phyloP scores from a whole-genome alignment of 2,329 filamentous ascomycete species.

The Monilinia fructigena region DNA sequence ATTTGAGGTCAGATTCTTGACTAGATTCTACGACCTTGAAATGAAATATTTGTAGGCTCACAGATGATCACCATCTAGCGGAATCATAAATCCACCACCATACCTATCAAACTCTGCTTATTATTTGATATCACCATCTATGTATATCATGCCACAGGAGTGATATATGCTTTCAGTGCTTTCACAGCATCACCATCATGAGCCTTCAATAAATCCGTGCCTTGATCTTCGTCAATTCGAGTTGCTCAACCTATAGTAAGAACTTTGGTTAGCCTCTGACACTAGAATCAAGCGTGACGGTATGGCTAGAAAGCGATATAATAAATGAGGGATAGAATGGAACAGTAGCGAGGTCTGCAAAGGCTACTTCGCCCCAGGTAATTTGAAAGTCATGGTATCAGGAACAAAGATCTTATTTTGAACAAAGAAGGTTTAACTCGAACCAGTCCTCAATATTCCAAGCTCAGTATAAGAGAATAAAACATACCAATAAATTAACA shows the following conservation, averaged over 20 bases:
- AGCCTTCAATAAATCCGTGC: constrained; percentile 72
- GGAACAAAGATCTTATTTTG: constrained; percentile 8
- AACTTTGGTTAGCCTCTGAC: constrained; percentile 25
- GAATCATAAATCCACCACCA: constrained; percentile 31
- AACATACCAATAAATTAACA: constrained; percentile 65
- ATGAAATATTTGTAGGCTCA: background rate
- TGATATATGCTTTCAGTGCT: constrained; percentile 63
- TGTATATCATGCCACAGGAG: constrained; percentile 30
- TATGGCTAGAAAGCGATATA: background rate
- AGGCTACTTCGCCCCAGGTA: background rate
- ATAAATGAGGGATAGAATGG: background rate
- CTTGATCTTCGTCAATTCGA: constrained; percentile 69
- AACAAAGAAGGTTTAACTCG: constrained; percentile 7
- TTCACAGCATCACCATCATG: constrained; percentile 68
- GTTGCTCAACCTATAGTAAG: constrained; percentile 60
- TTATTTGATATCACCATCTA: background rate
- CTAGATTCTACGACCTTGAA: background rate
- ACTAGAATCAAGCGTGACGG: background rate
- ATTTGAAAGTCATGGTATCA: background rate
- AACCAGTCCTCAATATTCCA: background rate
- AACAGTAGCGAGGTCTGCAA: background rate
- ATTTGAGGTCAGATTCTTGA: constrained; percentile 10
- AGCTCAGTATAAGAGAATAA: background rate
- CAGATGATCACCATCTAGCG: background rate
- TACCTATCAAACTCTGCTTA: constrained; percentile 22